Conservation (phyloP, 1,139 yeast genomes). For the Wickerhamiella pararugosa region DNA sequence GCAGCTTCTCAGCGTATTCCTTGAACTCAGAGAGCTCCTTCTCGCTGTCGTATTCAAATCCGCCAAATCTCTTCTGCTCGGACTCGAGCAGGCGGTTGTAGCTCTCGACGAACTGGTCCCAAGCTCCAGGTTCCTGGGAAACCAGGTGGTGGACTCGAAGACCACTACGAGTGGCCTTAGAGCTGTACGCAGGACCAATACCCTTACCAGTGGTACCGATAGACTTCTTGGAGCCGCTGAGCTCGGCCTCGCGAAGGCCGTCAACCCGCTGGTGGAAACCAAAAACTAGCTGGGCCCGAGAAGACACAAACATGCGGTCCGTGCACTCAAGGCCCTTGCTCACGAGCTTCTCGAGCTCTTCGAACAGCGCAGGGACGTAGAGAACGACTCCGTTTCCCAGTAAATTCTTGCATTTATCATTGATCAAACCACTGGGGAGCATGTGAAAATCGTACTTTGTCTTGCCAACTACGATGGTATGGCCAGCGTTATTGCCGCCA, state of each 20-base stretch:
- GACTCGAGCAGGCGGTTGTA: slow-evolving; percentile 65
- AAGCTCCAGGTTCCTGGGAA: slow-evolving; percentile 74
- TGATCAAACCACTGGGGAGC: slow-evolving; percentile 94
- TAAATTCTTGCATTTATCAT: slow-evolving; percentile 76
- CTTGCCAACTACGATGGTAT: slow-evolving; percentile 84
- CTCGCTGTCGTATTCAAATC: slow-evolving; percentile 74
- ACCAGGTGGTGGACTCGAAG: slow-evolving; percentile 92
- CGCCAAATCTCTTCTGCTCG: slow-evolving; percentile 82
- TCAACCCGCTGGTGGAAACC: slow-evolving; percentile 97
- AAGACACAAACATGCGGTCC: slow-evolving; percentile 71
- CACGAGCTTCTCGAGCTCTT: slow-evolving; percentile 69
- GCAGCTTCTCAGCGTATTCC: slow-evolving; percentile 52
- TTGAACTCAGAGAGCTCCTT: slow-evolving; percentile 68
- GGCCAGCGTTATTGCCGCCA: slow-evolving; percentile 99
- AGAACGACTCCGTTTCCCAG: slow-evolving; percentile 96
- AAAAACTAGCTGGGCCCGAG: slow-evolving; percentile 91
- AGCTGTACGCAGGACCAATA: slow-evolving; percentile 95
- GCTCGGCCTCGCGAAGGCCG: slow-evolving; percentile 85
- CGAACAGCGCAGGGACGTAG: slow-evolving; percentile 85
- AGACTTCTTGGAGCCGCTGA: slow-evolving; percentile 60
- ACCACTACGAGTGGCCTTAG: slow-evolving; percentile 95
- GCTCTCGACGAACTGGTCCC: slow-evolving; percentile 78
- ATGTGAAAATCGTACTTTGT: slow-evolving; percentile 93
- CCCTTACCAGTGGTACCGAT: slow-evolving; percentile 99
- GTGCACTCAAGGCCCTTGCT: slow-evolving; percentile 57